phyloP scores from a whole-genome alignment of 805 yeast species.

The Ogataea kodamae region DNA sequence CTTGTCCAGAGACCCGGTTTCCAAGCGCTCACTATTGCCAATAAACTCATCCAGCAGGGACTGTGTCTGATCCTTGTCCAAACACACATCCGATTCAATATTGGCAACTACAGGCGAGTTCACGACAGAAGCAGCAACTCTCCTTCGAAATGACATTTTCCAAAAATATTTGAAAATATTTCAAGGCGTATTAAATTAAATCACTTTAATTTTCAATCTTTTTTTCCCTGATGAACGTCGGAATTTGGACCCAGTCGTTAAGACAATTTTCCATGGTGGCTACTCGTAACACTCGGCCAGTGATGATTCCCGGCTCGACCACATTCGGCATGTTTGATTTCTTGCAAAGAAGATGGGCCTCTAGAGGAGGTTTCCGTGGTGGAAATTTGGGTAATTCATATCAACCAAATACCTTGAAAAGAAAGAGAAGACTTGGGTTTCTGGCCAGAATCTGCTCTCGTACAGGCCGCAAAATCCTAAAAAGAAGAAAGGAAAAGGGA shows the following conservation, averaged over 20 bases:
- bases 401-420: constrained; percentile 86
- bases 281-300: constrained; percentile 3
- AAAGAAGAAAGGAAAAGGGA: constrained; percentile 80
- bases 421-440: constrained; percentile 89
- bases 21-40: constrained; percentile 20
- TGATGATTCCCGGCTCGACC: constrained; percentile 15
- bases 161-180: too few relatives aligned
- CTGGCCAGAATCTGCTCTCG: constrained; percentile 74
- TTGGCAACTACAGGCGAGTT: constrained; percentile 45
- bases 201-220: background rate
- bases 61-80: constrained; percentile 25
- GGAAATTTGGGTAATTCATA: constrained; percentile 91
- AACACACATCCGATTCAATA: constrained; percentile 19
- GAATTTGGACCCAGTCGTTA: constrained; percentile 8
- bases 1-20: constrained; percentile 11
- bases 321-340: constrained; percentile 20
- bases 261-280: constrained; percentile 14
- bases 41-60: constrained; percentile 26
- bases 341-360: constrained; percentile 32
- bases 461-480: constrained; percentile 74
- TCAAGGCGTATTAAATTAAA: too few relatives aligned
- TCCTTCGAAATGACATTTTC: constrained; percentile 35
- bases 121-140: constrained; percentile 41
- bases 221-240: constrained; percentile 7
- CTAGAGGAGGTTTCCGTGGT: constrained; percentile 69